Evolutionary conservation across 306 rosid species (phyloP).

Genomic region (Clitoria ternatea): DNA sequence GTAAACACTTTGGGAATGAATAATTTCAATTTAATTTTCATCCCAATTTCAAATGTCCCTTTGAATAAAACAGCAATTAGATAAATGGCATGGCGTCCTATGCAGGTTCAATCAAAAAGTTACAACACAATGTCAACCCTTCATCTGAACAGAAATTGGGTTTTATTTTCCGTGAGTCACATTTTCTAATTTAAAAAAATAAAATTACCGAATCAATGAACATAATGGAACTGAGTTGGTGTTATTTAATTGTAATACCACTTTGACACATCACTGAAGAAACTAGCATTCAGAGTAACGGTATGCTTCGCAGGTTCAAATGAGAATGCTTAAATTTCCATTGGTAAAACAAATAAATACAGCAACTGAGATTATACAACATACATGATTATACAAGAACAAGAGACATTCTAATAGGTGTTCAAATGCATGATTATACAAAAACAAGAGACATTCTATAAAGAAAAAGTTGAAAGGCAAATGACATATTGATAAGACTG

Average conservation of each 20-base stretch:
- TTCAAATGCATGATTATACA: neutral
- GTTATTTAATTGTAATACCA: neutral
- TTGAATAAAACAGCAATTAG: neutral
- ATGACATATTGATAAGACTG: neutral
- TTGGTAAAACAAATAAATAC: no score
- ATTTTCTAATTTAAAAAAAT: neutral
- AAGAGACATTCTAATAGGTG: neutral
- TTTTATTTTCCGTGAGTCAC: neutral
- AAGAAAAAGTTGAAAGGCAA: neutral
- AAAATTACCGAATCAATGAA: neutral
- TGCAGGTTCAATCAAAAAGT: neutral
- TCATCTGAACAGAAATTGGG: neutral
- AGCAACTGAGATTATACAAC: no score
- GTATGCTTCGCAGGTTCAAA: neutral
- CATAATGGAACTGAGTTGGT: neutral
- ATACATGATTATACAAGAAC: no score
- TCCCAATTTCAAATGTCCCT: neutral
- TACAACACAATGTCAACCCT: neutral
- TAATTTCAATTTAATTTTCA: neutral
- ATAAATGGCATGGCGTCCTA: neutral
- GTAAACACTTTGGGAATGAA: neutral
- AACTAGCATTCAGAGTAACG: neutral
- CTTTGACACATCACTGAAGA: neutral
- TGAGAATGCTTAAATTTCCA: neutral
- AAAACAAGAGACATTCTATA: neutral